These are phyloP conservation scores for Beauveria pseudobassiana DNA, from an alignment of 2,329 filamentous ascomycete genomes.

Conservation along the genomic window DNA sequence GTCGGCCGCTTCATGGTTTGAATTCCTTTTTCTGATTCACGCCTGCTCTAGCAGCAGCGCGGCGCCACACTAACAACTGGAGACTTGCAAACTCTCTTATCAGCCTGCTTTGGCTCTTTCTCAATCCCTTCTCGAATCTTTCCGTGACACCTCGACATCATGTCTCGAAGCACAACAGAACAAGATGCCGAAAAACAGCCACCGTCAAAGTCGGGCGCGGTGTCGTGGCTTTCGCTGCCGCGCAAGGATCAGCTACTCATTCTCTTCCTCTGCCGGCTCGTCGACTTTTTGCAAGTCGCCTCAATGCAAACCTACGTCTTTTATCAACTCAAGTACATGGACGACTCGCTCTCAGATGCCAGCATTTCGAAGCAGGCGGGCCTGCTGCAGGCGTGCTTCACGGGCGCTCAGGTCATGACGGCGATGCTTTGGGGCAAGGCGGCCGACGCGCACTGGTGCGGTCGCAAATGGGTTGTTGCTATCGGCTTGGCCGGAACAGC, in stretches of 20 bases:
- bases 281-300: constrained; percentile 66
- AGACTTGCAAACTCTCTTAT: not conserved
- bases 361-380: constrained; percentile 62
- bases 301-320: constrained; percentile 65
- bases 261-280: constrained; percentile 61
- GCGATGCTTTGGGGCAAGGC: constrained; percentile 67
- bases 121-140: no score
- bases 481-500: constrained; percentile 61
- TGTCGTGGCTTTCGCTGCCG: constrained; percentile 64
- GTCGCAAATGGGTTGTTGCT: constrained; percentile 63
- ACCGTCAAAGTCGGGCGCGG: constrained; percentile 23
- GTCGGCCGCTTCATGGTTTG: not conserved
- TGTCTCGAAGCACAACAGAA: not conserved
- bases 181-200: not conserved
- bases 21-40: not conserved
- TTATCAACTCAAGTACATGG: constrained; percentile 65
- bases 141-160: not conserved
- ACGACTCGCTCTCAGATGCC: constrained; percentile 42
- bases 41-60: not conserved
- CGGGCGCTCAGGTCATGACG: constrained; percentile 65
- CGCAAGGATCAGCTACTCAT: constrained; percentile 64
- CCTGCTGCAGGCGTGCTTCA: constrained; percentile 63
- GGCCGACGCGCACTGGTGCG: constrained; percentile 50
- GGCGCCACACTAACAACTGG: not conserved
- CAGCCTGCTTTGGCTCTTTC: not conserved